Conservation (phyloP, 2,329 filamentous ascomycete genomes). For the Ilyonectria robusta region DNA sequence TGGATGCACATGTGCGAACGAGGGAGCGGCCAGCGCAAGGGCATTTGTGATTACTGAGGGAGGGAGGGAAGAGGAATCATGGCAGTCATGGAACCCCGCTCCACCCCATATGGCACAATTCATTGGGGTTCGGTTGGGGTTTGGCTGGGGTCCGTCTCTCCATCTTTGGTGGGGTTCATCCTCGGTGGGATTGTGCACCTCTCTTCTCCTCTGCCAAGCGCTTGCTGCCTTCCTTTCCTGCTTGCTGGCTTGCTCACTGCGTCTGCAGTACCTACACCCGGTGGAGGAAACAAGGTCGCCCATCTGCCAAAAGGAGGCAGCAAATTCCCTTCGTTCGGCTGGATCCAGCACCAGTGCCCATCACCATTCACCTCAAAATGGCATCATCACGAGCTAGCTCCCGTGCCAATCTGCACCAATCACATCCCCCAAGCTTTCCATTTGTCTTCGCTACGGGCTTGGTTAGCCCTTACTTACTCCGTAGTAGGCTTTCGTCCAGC, state of each 20-base stretch:
- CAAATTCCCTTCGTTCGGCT: background rate
- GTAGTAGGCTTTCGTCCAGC: too few species aligned
- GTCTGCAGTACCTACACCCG: too few species aligned
- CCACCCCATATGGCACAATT: slow-evolving; percentile 2
- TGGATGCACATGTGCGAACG: too few species aligned
- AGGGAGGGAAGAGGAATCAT: background rate
- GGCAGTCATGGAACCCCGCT: background rate
- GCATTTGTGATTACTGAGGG: background rate
- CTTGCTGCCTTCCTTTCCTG: background rate
- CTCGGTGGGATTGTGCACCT: background rate
- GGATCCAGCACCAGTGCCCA: background rate
- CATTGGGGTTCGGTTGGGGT: background rate
- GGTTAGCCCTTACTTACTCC: background rate
- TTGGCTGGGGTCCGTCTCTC: background rate
- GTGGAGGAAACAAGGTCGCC: background rate
- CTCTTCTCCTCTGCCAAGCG: background rate
- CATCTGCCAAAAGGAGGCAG: background rate
- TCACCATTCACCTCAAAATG: slow-evolving; percentile 30
- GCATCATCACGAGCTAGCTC: slow-evolving; percentile 23
- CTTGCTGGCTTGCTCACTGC: background rate
- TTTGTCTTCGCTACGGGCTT: background rate
- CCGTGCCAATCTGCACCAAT: slow-evolving; percentile 2
- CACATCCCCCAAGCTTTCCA: background rate
- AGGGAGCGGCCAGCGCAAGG: too few species aligned
- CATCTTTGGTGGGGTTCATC: background rate